Conservation (phyloP, 208 protist species). For the Acanthamoeba sp. region DNA sequence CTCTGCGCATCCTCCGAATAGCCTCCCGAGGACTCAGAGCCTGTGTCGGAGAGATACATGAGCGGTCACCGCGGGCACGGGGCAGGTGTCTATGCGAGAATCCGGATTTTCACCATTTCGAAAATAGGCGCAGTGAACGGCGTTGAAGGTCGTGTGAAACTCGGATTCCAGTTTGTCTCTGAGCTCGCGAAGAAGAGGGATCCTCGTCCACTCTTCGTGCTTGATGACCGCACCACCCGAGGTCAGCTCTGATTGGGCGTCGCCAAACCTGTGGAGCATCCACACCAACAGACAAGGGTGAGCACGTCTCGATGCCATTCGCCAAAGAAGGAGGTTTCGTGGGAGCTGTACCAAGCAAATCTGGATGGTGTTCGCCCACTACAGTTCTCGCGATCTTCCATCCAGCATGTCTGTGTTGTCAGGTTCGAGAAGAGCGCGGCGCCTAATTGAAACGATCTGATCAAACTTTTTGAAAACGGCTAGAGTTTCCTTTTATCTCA, state of each 20-base stretch:
- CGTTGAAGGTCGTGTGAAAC: conserved; percentile 40
- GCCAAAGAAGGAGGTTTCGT: background rate
- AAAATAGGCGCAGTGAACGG: background rate
- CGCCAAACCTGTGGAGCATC: background rate
- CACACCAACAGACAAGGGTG: background rate
- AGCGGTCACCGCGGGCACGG: background rate
- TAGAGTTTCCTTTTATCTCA: too few species aligned
- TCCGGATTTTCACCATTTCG: too few species aligned
- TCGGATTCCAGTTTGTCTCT: background rate
- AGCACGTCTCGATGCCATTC: too few species aligned
- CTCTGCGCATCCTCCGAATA: background rate
- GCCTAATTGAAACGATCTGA: background rate
- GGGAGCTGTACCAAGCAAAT: background rate
- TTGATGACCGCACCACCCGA: background rate
- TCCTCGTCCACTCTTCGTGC: conserved; percentile 9
- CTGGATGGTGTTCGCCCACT: background rate
- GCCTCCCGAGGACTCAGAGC: background rate
- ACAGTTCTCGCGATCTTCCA: background rate
- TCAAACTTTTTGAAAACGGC: too few species aligned
- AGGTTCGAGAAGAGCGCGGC: background rate
- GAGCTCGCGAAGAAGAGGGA: background rate
- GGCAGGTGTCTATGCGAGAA: background rate
- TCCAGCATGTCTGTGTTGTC: background rate
- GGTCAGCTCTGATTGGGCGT: background rate
- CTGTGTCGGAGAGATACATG: background rate